Conservation (phyloP, 2,329 filamentous ascomycete genomes). For the Claviceps arundinis region DNA sequence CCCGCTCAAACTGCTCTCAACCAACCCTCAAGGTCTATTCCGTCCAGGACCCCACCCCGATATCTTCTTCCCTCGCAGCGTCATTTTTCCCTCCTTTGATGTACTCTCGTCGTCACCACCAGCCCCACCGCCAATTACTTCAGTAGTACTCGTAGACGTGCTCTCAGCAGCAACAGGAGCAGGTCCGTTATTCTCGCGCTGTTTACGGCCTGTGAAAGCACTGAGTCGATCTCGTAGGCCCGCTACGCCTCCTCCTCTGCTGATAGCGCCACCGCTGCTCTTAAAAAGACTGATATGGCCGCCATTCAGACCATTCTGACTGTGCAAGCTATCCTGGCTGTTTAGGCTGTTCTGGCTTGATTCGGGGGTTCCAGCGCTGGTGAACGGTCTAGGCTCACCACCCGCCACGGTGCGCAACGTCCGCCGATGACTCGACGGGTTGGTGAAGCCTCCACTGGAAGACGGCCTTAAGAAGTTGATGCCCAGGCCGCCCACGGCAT, state of each 20-base stretch:
- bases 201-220: slow-evolving; percentile 19
- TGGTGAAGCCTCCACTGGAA: slow-evolving; percentile 18
- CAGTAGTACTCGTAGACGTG: too few relatives aligned
- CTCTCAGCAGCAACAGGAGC: not conserved
- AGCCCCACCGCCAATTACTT: too few relatives aligned
- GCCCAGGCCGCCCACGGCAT: slow-evolving; percentile 13
- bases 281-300: slow-evolving; percentile 1
- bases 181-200: slow-evolving; percentile 11
- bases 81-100: too few relatives aligned
- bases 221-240: slow-evolving; percentile 23
- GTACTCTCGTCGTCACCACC: too few relatives aligned
- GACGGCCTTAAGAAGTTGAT: slow-evolving; percentile 19
- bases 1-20: too few relatives aligned
- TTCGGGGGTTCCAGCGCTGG: slow-evolving; percentile 18
- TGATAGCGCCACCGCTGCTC: slow-evolving; percentile 11
- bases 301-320: too few relatives aligned
- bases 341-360: not conserved
- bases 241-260: too few relatives aligned
- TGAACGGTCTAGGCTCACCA: slow-evolving; percentile 16
- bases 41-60: too few relatives aligned
- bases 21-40: too few relatives aligned
- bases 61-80: too few relatives aligned
- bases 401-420: slow-evolving; percentile 7
- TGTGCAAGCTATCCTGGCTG: too few relatives aligned
- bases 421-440: slow-evolving; percentile 8